These are phyloP conservation scores for Yamadazyma triangularis DNA, from an alignment of 1,139 yeast genomes.

Conservation along the genomic window DNA sequence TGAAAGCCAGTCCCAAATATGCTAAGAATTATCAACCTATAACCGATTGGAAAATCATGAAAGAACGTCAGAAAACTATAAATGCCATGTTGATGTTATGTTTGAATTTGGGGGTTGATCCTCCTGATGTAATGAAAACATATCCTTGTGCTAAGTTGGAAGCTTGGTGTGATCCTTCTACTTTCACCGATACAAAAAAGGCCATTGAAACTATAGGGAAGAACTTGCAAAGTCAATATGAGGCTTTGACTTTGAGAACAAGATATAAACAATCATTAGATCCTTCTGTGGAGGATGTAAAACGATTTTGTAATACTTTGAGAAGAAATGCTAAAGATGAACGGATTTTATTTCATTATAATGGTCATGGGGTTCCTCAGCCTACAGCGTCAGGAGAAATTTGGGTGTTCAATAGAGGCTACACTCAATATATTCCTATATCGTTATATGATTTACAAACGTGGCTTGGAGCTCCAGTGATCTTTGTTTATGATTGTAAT, in stretches of 20 bases:
- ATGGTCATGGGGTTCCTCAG: conserved; percentile 98
- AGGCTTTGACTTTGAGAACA: conserved; percentile 80
- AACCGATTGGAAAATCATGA: conserved; percentile 86
- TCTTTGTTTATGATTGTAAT: conserved; percentile 91
- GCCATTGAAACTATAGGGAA: conserved; percentile 92
- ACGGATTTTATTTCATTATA: conserved; percentile 86
- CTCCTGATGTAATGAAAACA: conserved; percentile 93
- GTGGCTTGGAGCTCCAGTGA: conserved; percentile 97
- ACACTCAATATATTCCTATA: conserved; percentile 95
- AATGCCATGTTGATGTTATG: conserved; percentile 90
- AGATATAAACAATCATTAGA: conserved; percentile 88
- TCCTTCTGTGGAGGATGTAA: conserved; percentile 94
- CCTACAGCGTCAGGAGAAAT: conserved; percentile 98
- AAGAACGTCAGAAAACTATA: conserved; percentile 90
- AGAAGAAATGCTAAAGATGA: conserved; percentile 90
- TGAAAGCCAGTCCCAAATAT: conserved; percentile 41
- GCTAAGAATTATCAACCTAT: conserved; percentile 61
- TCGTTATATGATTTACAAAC: conserved; percentile 89
- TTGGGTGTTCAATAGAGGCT: conserved; percentile 97
- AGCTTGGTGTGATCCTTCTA: conserved; percentile 89
- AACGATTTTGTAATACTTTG: conserved; percentile 83
- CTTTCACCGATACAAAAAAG: conserved; percentile 81
- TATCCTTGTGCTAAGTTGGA: conserved; percentile 92
- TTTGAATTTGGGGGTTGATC: conserved; percentile 90
- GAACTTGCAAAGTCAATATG: conserved; percentile 82